phyloP scores from a whole-genome alignment of 805 yeast genomes.

The Zygosaccharomyces lentus region DNA sequence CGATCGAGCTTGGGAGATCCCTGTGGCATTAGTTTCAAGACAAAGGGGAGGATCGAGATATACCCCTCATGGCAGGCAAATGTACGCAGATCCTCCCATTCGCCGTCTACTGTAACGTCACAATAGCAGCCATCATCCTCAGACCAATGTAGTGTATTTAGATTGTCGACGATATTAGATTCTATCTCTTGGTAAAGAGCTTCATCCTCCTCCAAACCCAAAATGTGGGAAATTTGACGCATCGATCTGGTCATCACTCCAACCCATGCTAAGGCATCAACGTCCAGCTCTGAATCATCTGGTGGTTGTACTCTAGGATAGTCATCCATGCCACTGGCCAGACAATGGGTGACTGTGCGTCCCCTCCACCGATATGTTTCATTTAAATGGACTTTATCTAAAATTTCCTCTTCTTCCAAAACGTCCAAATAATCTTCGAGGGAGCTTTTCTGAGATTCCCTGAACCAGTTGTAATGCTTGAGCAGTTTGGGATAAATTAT shows the following conservation, averaged over 20 bases:
- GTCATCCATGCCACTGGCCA: slow-evolving; percentile 93
- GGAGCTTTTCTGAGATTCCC: slow-evolving; percentile 74
- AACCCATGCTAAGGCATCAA: slow-evolving; percentile 88
- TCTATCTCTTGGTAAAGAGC: slow-evolving; percentile 50
- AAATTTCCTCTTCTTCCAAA: slow-evolving; percentile 25
- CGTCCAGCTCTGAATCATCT: slow-evolving; percentile 84
- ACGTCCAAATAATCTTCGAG: slow-evolving; percentile 57
- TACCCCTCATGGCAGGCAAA: slow-evolving; percentile 89
- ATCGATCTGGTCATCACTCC: slow-evolving; percentile 88
- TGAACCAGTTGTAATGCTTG: slow-evolving; percentile 80
- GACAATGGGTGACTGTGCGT: slow-evolving; percentile 74
- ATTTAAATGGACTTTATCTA: slow-evolving; percentile 40
- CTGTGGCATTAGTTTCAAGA: slow-evolving; percentile 57
- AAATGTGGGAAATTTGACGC: slow-evolving; percentile 61
- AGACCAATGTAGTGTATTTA: slow-evolving; percentile 80
- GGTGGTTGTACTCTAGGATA: slow-evolving; percentile 83
- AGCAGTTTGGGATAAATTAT: slow-evolving; percentile 72
- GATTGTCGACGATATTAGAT: slow-evolving; percentile 52
- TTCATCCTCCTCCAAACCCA: slow-evolving; percentile 58
- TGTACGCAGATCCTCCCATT: slow-evolving; percentile 48
- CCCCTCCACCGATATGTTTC: slow-evolving; percentile 95
- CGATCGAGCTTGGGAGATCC: slow-evolving; percentile 45
- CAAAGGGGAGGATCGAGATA: slow-evolving; percentile 78
- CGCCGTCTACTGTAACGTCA: slow-evolving; percentile 73
- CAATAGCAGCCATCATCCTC: slow-evolving; percentile 64